Evolutionary conservation across 1,284 basidiomycete genomes (phyloP).

Genomic region (Golubevia pallescens): DNA sequence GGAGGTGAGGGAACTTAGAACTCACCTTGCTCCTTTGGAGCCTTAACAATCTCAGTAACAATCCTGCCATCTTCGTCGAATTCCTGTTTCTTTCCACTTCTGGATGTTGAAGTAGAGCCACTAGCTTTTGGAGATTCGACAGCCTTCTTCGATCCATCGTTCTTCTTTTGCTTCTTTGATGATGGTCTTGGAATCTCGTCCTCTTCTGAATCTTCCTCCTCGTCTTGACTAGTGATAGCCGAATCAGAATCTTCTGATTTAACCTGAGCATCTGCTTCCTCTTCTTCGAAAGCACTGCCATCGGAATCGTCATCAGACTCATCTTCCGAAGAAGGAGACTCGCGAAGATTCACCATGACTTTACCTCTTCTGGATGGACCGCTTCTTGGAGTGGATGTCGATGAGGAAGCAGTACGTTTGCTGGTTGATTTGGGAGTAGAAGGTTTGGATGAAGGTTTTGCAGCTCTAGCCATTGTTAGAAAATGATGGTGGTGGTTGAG

Average conservation of each 20-base stretch:
- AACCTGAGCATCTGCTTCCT: constrained; percentile 2
- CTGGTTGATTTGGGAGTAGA: not conserved
- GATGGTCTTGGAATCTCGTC: not conserved
- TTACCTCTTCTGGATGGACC: not conserved
- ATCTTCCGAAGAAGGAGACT: not conserved
- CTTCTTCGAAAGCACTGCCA: constrained; percentile 4
- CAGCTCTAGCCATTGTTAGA: not conserved
- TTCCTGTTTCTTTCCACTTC: not conserved
- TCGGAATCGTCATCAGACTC: constrained; percentile 1
- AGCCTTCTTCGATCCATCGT: constrained; percentile 1
- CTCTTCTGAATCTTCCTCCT: not conserved
- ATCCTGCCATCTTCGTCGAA: not conserved
- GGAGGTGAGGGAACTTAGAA: not conserved
- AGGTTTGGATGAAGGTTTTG: constrained; percentile 1
- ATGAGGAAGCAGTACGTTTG: not conserved
- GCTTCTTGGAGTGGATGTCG: not conserved
- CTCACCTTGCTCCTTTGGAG: not conserved
- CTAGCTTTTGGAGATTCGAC: constrained; percentile 1
- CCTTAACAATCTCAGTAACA: not conserved
- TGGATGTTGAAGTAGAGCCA: not conserved
- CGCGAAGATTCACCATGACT: not conserved
- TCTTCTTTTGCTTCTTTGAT: not conserved
- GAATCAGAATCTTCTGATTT: constrained; percentile 4
- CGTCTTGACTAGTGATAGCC: not conserved
- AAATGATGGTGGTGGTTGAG: no score